Base-by-base conservation (phyloP, 768 basidiomycete genomes). In the Auricularia sp. region DNA sequence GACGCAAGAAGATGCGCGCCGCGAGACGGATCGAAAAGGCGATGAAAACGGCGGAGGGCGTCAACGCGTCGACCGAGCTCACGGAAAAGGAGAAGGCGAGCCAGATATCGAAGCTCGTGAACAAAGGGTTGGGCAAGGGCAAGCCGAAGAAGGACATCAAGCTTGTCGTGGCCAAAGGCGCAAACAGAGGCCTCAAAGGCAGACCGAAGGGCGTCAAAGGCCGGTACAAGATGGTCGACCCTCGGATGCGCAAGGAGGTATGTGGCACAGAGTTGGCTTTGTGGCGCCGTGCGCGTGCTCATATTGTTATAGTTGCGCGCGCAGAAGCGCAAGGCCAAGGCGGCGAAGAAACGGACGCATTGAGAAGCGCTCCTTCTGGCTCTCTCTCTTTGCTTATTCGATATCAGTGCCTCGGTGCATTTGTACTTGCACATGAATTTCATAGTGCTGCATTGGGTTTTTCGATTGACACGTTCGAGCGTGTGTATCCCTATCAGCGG, bases 181-280 rank as follows among this genome's bases (percentile, higher is more conserved):
- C 83, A 4, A 89, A 95, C 74, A 92, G 84, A 70, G 97, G 94
- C 58, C 72, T 96, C 65, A 90, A 94, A 77, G 97, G 96, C 16
- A 77, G 97, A 62, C 96, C 97, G 34, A 96, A 89, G 74, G 97
- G 97, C 67, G 88, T 98, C 66, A 98, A 97, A 77, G 97, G 96
- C 37, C 84, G 90, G 61, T 98, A 97, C 75, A 79, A 87, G 45
- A 97, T 97, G 92, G 93, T 96, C 1, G 95, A 97, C 75, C 78
- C 92, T 3, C 81, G 95, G 69, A 94, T 94, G 89, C 91, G 83
- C 75, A 97, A 95, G 83, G 92, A 94, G 84, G 91, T 90, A 54
- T 42, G 82, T 74, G 56, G 35, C 29, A 18, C 8, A 3, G 8
- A n/a, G 14, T 13, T 59, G 29, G n/a, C n/a, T 63, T 14, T 63